phyloP scores from a whole-genome alignment of 345 rosid genomes.

The Microcos paniculata region DNA sequence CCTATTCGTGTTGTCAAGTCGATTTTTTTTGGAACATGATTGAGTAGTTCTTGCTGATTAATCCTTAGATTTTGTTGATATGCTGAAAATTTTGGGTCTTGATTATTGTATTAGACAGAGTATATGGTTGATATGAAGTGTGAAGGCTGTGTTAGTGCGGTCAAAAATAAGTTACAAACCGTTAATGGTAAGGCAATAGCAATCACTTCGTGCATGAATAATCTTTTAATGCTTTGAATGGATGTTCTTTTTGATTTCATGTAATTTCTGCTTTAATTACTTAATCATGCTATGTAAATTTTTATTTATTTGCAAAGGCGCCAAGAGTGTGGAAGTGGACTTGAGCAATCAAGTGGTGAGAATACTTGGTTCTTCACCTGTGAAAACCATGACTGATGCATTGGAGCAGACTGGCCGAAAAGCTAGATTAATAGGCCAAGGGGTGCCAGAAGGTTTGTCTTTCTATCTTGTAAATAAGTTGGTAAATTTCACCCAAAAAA shows the following conservation, averaged over 20 bases:
- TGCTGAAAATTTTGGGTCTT: constrained; percentile 3
- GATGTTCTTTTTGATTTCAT: neutral
- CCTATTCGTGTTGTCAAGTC: neutral
- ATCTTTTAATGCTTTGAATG: constrained; percentile 4
- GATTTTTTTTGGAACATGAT: neutral
- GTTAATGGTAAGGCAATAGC: constrained; percentile 51
- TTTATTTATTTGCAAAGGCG: constrained; percentile 42
- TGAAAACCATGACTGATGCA: constrained; percentile 74
- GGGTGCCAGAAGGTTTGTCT: constrained; percentile 82
- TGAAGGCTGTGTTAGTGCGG: constrained; percentile 81
- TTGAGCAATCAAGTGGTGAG: constrained; percentile 82
- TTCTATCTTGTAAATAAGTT: neutral
- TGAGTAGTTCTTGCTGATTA: neutral
- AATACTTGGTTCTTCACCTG: constrained; percentile 73
- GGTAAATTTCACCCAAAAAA: no score
- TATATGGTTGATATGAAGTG: constrained; percentile 98
- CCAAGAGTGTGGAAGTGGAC: constrained; percentile 83
- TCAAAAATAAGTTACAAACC: constrained; percentile 69
- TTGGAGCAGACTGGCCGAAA: constrained; percentile 84
- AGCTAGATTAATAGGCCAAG: constrained; percentile 90
- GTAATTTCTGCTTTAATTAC: neutral
- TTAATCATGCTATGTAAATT: constrained; percentile 3
- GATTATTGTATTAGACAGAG: constrained; percentile 54
- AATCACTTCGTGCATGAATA: neutral
- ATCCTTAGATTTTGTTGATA: neutral